phyloP scores from a whole-genome alignment of 768 basidiomycete genomes.

The Cystobasidium tubakii region DNA sequence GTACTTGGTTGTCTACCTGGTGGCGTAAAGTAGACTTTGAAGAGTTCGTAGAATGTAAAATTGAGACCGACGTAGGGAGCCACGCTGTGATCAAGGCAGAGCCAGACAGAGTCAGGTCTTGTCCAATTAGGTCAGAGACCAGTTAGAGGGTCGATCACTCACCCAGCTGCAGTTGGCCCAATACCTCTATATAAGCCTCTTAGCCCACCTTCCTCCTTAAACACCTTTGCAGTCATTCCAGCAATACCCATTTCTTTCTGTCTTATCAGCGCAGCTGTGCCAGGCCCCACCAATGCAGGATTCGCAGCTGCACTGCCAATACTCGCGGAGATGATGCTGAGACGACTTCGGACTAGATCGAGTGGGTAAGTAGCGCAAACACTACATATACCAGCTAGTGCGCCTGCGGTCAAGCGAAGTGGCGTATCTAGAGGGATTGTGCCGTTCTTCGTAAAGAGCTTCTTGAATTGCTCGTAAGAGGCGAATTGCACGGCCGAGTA shows the following conservation, averaged over 20 bases:
- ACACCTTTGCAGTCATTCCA: conserved; percentile 85
- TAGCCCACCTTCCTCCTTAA: conserved; percentile 85
- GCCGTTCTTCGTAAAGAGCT: conserved; percentile 69
- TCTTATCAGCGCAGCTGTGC: conserved; percentile 50
- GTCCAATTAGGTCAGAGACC: neutral
- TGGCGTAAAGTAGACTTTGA: conserved; percentile 49
- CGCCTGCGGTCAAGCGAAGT: conserved; percentile 75
- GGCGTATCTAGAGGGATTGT: conserved; percentile 77
- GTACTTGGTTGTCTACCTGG: conserved; percentile 57
- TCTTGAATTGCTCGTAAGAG: conserved; percentile 46
- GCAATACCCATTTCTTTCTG: conserved; percentile 55
- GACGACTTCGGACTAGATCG: conserved; percentile 82
- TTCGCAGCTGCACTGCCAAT: conserved; percentile 23
- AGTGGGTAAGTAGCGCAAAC: conserved; percentile 62
- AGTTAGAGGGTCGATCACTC: neutral
- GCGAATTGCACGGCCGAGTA: conserved; percentile 59
- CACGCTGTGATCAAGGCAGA: conserved; percentile 59
- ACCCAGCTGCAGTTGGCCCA: conserved; percentile 61
- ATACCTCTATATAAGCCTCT: conserved; percentile 77
- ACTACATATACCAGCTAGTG: conserved; percentile 85
- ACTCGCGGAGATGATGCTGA: conserved; percentile 50
- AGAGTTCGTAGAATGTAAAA: conserved; percentile 64
- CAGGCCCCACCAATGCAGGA: conserved; percentile 7
- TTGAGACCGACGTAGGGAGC: conserved; percentile 59
- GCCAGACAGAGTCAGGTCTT: conserved; percentile 45